Evolutionary conservation across 1,284 basidiomycete species (phyloP).

Genomic region (Kalmanozyma brasiliensis): DNA sequence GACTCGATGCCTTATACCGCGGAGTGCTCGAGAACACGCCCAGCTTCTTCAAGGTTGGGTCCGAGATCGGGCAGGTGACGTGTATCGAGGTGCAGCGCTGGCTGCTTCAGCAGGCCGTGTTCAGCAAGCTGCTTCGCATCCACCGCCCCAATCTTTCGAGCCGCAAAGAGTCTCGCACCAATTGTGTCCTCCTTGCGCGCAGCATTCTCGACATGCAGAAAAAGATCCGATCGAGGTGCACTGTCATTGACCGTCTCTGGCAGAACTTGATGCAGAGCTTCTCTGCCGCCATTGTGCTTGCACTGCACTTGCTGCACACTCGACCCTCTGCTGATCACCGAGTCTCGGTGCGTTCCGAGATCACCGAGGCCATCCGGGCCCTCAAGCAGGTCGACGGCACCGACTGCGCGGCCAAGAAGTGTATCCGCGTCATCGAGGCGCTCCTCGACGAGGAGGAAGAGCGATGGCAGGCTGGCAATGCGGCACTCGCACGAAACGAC

Average conservation of each 20-base stretch:
- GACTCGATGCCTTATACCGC: constrained; percentile 54
- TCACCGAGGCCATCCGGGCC: constrained; percentile 59
- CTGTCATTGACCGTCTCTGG: constrained; percentile 60
- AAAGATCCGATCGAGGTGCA: constrained; percentile 56
- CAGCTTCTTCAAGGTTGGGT: constrained; percentile 59
- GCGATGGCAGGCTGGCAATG: constrained; percentile 54
- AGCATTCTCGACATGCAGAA: constrained; percentile 63
- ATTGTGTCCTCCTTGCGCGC: constrained; percentile 62
- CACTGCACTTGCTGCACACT: constrained; percentile 61
- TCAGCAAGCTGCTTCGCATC: constrained; percentile 61
- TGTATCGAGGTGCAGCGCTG: constrained; percentile 62
- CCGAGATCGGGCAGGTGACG: constrained; percentile 45
- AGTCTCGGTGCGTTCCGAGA: constrained; percentile 56
- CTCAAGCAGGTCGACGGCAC: constrained; percentile 54
- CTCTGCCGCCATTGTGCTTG: constrained; percentile 62
- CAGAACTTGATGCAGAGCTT: constrained; percentile 60
- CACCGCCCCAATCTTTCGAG: constrained; percentile 58
- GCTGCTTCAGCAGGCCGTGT: constrained; percentile 63
- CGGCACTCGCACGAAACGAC: constrained; percentile 28
- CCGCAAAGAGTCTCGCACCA: constrained; percentile 50
- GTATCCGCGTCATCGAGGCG: constrained; percentile 62
- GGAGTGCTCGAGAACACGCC: constrained; percentile 53
- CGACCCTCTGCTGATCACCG: constrained; percentile 45
- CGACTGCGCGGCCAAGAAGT: constrained; percentile 49
- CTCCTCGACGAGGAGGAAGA: constrained; percentile 63